phyloP scores from a whole-genome alignment of 257 asterid genomes.

The Perilla frutescens region DNA sequence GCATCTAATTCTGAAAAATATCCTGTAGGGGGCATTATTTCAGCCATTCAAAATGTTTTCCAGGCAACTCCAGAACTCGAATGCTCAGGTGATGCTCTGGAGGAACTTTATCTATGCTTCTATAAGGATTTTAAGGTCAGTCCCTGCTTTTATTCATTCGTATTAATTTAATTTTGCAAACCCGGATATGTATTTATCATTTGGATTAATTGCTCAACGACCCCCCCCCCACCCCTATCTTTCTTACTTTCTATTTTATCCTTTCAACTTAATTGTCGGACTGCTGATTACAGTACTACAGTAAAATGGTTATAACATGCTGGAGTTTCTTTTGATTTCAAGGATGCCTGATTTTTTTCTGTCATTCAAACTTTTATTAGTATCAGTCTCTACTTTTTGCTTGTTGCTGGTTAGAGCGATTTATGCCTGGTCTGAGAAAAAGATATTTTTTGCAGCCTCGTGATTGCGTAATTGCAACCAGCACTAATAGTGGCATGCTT shows the following conservation, averaged over 20 bases:
- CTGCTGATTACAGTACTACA: not conserved
- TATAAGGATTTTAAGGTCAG: slow-evolving; percentile 82
- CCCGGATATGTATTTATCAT: not conserved
- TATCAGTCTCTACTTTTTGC: not conserved
- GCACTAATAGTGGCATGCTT: slow-evolving; percentile 42
- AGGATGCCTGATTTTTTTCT: slow-evolving; percentile 1
- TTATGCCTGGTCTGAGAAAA: slow-evolving; percentile 24
- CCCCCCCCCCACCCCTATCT: too few relatives aligned
- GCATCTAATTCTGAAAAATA: slow-evolving; percentile 87
- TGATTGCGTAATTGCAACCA: slow-evolving; percentile 60
- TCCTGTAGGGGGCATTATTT: slow-evolving; percentile 77
- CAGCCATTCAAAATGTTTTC: slow-evolving; percentile 89
- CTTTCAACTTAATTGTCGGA: not conserved
- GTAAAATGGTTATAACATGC: not conserved
- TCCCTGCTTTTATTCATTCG: slow-evolving; percentile 7
- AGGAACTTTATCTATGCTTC: slow-evolving; percentile 88
- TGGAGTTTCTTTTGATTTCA: slow-evolving; percentile 12
- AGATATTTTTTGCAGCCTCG: slow-evolving; percentile 68
- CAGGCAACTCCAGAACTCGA: slow-evolving; percentile 71
- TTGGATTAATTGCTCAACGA: slow-evolving; percentile 5
- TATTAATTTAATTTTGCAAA: not conserved
- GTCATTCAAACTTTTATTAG: slow-evolving; percentile 2
- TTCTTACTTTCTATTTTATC: not conserved
- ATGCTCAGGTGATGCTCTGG: slow-evolving; percentile 75
- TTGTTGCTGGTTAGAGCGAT: slow-evolving; percentile 12